Evolutionary conservation across 2,329 filamentous ascomycete genomes (phyloP).

Genomic region (Byssochlamys sp.): DNA sequence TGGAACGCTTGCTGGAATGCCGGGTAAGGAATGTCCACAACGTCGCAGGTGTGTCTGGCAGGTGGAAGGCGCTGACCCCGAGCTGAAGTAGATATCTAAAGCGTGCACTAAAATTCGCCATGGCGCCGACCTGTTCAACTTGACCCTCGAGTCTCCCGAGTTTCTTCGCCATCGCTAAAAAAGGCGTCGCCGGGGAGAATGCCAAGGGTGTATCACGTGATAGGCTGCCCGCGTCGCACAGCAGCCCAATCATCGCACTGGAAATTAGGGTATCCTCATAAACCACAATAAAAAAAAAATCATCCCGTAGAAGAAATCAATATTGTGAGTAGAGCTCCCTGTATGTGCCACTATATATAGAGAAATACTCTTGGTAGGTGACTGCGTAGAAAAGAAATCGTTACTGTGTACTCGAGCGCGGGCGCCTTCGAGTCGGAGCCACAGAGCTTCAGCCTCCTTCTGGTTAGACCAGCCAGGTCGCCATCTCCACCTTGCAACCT

Average conservation of each 20-base stretch:
- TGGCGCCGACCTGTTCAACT: not conserved
- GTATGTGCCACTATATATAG: not conserved
- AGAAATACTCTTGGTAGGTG: not conserved
- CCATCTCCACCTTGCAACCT: conserved; percentile 15
- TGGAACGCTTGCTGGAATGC: not conserved
- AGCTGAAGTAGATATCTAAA: not conserved
- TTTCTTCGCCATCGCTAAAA: too few relatives aligned
- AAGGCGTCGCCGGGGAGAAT: not conserved
- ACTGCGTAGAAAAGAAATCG: not conserved
- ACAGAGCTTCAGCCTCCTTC: conserved; percentile 2
- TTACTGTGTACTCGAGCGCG: not conserved
- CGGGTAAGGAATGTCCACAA: not conserved
- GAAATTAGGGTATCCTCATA: not conserved
- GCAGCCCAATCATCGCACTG: not conserved
- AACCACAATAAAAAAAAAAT: not conserved
- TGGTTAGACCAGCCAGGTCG: conserved; percentile 1
- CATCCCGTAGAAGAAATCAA: not conserved
- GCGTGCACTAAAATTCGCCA: not conserved
- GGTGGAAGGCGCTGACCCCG: not conserved
- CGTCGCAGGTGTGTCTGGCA: not conserved
- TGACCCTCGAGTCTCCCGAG: not conserved
- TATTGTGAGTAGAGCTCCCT: not conserved
- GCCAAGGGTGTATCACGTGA: not conserved
- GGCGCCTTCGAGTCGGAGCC: not conserved
- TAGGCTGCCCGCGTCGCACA: not conserved